Conservation (phyloP, 306 rosid genomes). For the Quercus alba region DNA sequence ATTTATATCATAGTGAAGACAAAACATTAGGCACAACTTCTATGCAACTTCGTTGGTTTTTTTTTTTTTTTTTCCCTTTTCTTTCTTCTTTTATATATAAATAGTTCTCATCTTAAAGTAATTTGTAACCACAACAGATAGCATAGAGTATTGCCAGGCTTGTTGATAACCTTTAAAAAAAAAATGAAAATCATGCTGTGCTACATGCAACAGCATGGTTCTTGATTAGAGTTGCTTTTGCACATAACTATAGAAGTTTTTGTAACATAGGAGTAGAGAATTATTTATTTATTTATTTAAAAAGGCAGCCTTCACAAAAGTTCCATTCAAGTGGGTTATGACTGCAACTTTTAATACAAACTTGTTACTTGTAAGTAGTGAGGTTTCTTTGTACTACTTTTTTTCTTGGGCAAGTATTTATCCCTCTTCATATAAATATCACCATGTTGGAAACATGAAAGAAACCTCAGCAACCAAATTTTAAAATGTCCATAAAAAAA, state of each 20-base stretch:
- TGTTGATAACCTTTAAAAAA: background rate
- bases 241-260: background rate
- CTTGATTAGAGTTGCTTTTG: background rate
- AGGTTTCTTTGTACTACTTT: background rate
- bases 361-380: background rate
- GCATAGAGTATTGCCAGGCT: background rate
- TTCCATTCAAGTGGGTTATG: background rate
- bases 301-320: background rate
- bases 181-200: background rate
- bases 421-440: background rate
- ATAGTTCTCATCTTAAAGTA: background rate
- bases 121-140: background rate
- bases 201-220: background rate
- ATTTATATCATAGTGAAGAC: constrained; percentile 1
- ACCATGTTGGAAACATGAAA: background rate
- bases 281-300: background rate
- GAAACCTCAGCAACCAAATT: background rate
- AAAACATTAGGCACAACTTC: background rate
- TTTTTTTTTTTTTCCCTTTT: background rate
- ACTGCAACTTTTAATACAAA: background rate
- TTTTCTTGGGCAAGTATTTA: background rate
- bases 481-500: background rate
- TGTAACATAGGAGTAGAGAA: background rate
- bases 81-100: too few relatives aligned
- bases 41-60: background rate